phyloP scores from a whole-genome alignment of 345 rosid species.

The Cardiospermum halicacabum region DNA sequence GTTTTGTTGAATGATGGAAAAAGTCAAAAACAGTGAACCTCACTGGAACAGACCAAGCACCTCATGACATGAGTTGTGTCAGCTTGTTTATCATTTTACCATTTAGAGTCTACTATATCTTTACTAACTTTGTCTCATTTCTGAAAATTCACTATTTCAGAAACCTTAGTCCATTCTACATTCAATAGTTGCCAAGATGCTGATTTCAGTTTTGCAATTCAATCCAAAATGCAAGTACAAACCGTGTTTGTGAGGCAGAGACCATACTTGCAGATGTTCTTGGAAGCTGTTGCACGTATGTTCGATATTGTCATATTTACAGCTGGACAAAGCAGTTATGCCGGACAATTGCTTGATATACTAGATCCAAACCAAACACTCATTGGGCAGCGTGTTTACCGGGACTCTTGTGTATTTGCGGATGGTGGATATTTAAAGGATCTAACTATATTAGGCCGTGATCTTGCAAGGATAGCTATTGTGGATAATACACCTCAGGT shows the following conservation, averaged over 20 bases:
- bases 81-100: background rate
- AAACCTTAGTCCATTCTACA: constrained; percentile 21
- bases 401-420: constrained; percentile 17
- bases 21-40: background rate
- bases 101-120: constrained; percentile 1
- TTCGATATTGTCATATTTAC: constrained; percentile 21
- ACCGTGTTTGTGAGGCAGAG: constrained; percentile 18
- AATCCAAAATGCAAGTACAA: constrained; percentile 20
- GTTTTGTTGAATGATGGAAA: background rate
- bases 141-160: background rate
- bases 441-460: constrained; percentile 17
- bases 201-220: constrained; percentile 15
- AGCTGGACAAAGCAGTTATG: constrained; percentile 18
- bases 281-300: constrained; percentile 23
- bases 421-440: constrained; percentile 21
- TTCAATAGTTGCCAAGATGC: constrained; percentile 11
- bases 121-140: background rate
- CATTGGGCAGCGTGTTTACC: constrained; percentile 18
- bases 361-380: constrained; percentile 23
- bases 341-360: constrained; percentile 17
- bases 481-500: constrained; percentile 22
- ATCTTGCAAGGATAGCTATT: constrained; percentile 23
- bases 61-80: background rate
- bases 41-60: background rate
- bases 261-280: constrained; percentile 15